Evolutionary conservation across 257 asterid species (phyloP), one percentile per base, ranked within the genome.

Genomic region (Primulina huaijiensis): DNA sequence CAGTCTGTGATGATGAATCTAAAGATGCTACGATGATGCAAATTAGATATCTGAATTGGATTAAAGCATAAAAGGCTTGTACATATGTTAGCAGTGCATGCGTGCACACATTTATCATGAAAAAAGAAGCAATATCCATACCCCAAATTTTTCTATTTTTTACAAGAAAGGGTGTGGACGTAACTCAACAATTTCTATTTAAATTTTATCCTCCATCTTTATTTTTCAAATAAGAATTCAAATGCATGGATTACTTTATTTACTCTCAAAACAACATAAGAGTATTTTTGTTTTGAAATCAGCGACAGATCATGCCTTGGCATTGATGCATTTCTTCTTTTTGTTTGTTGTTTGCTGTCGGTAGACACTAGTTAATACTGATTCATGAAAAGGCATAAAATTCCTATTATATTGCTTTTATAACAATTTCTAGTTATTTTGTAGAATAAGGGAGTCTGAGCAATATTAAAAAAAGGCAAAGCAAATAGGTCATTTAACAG

Each of bases 1-100:
- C 97, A 19, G 94, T 82, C 75, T 88, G 97, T 56, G 97, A 79
- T 7, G 97, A 83, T 61, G 92, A 84, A 86, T 91, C 96, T 83
- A 82, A 80, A 75, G 97, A 89, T 62, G 92, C 96, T 87, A 78
- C 73, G 78, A 65, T 58, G 56, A 77, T 62, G 68, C 56, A 62
- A 19, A 65, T 74, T 66, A 79, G 78, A 66, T 60, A 57, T 57
- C 55, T 65, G 37, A 76, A 72, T 25, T n/a, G 35, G 38, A 75
- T 40, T 59, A 52, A 43, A 68, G 63, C 60, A n/a, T 7, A 29
- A 76, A 70, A 70, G 52, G 19, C 70, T 52, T 67, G 6, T 35
- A 38, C 23, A 23, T 21, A 62, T 37, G 57, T 66, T 20, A 70
- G 33, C 29, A 71, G 65, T 65, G 64, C 29, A 19, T 61, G 43